A percentile compares a stretch with the other conserved stretches of the same genome.
Evolutionary conservation across 148 eudicot genomes (phyloP).

Genomic region (Nepenthes mirabilis): DNA sequence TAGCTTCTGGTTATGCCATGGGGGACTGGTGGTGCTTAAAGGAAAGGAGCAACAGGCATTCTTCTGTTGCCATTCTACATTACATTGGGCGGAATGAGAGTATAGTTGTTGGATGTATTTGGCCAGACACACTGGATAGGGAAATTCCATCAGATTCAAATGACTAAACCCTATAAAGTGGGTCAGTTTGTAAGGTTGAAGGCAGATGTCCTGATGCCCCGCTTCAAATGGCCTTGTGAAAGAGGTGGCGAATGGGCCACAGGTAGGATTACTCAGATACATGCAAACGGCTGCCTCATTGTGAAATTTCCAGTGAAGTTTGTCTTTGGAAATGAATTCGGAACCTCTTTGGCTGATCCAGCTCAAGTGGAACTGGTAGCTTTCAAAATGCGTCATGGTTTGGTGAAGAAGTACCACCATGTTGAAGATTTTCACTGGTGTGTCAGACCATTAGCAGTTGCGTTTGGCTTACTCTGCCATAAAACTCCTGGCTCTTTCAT

Average conservation of each 20-base stretch:
- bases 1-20: conserved; percentile 54
- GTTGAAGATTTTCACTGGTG: conserved; percentile 89
- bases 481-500: conserved; percentile 31
- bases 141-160: conserved; percentile 35
- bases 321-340: conserved; percentile 19
- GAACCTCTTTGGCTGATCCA: conserved; percentile 54
- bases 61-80: conserved; percentile 71
- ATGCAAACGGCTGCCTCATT: conserved; percentile 65
- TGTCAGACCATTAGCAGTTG: conserved; percentile 62
- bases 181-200: conserved; percentile 67
- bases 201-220: conserved; percentile 44
- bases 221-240: conserved; percentile 68
- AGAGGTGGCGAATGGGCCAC: conserved; percentile 52
- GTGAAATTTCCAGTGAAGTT: conserved; percentile 61
- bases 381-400: conserved; percentile 29
- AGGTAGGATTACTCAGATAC: conserved; percentile 45
- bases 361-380: conserved; percentile 76
- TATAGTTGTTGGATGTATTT: conserved; percentile 48
- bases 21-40: conserved; percentile 78
- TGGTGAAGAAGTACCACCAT: conserved; percentile 65
- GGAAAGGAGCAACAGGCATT: conserved; percentile 52
- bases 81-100: conserved; percentile 51
- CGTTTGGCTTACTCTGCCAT: conserved; percentile 53
- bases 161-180: conserved; percentile 45
- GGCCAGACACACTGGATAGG: conserved; percentile 64